A percentile compares a stretch with the other conserved stretches of the same genome.
These are phyloP conservation scores for Apiospora hydei DNA, from an alignment of 2,329 filamentous ascomycete genomes.

Conservation along the genomic window DNA sequence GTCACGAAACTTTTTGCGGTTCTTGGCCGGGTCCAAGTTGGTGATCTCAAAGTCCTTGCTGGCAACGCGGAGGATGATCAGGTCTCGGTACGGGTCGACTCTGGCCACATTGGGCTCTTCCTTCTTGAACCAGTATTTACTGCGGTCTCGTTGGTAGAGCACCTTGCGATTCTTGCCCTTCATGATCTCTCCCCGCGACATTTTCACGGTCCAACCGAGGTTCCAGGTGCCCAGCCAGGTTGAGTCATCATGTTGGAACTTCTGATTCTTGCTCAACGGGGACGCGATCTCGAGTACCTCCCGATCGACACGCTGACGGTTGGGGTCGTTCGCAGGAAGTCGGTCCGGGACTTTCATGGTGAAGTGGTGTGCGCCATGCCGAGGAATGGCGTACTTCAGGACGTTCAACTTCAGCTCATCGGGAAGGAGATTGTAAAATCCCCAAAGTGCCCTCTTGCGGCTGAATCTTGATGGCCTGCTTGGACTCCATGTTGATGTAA, in stretches of 20 bases:
- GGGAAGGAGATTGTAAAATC: constrained; percentile 31
- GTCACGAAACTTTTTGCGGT: constrained; percentile 10
- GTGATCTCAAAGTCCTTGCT: constrained; percentile 25
- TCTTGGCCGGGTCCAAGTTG: constrained; percentile 3
- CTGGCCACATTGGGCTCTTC: constrained; percentile 6
- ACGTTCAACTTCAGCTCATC: constrained; percentile 36
- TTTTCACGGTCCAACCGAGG: not conserved
- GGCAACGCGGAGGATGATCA: constrained; percentile 26
- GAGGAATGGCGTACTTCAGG: constrained; percentile 29
- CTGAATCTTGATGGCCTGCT: not conserved
- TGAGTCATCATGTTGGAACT: not conserved
- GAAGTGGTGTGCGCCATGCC: constrained; percentile 35
- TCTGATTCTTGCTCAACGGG: not conserved
- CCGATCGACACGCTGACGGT: too few species aligned
- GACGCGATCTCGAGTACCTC: not conserved
- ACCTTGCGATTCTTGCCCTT: not conserved
- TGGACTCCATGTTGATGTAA: not conserved
- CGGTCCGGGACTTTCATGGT: constrained; percentile 18
- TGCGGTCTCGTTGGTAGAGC: not conserved
- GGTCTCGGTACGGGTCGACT: constrained; percentile 21
- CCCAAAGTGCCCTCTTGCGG: constrained; percentile 5
- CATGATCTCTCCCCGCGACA: not conserved
- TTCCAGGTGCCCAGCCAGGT: not conserved
- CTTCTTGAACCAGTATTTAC: not conserved
- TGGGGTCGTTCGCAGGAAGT: not conserved